These are phyloP conservation scores for Eragrostis tef DNA, from an alignment of 202 grass and related monocot genomes.

Conservation along the genomic window DNA sequence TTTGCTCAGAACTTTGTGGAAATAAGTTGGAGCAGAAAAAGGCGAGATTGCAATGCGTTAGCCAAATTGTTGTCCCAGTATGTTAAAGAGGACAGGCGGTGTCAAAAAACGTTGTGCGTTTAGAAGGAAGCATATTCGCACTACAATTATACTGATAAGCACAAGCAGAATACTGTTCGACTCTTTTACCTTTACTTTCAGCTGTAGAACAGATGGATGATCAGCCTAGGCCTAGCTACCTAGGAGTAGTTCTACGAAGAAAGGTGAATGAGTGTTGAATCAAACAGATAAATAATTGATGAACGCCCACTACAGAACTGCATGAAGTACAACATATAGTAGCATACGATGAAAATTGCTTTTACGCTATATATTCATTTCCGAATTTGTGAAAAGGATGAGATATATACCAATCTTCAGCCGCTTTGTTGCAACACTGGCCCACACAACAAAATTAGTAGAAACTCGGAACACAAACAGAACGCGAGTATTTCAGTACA, in stretches of 20 bases:
- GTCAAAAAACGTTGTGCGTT: no score
- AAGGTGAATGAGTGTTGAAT: constrained; percentile 6
- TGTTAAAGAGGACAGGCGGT: no score
- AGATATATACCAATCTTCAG: not conserved
- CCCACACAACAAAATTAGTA: no score
- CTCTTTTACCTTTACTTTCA: constrained; percentile 43
- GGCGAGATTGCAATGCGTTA: not conserved
- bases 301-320: not conserved
- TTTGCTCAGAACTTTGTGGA: not conserved
- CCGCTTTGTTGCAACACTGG: not conserved
- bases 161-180: not conserved
- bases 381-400: not conserved
- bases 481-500: no score
- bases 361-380: not conserved
- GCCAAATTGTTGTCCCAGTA: no score
- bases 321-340: not conserved
- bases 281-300: not conserved
- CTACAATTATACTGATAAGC: no score
- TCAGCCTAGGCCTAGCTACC: constrained; percentile 19
- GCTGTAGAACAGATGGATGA: constrained; percentile 23
- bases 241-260: constrained; percentile 26
- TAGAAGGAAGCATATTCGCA: no score
- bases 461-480: no score
- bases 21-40: not conserved
- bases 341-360: not conserved